Conservation (phyloP, 2,329 filamentous ascomycete species). For the Thelonectria discophora region DNA sequence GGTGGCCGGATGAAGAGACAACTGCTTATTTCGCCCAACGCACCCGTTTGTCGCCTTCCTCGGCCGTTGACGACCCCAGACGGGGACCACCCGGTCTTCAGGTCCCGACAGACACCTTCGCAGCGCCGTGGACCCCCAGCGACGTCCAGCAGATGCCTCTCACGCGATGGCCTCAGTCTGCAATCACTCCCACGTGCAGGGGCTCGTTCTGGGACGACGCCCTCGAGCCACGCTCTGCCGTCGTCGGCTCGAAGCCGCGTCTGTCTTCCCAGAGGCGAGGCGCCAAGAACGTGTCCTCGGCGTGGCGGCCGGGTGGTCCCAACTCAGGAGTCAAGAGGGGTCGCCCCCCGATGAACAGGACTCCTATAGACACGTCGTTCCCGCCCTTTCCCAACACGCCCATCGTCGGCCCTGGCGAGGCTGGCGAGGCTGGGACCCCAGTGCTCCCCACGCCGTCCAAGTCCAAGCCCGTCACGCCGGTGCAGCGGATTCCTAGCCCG, state of each 20-base stretch:
- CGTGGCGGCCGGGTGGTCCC: slow-evolving; percentile 77
- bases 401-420: slow-evolving; percentile 23
- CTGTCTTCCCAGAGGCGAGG: slow-evolving; percentile 69
- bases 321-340: slow-evolving; percentile 77
- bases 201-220: slow-evolving; percentile 64
- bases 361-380: slow-evolving; percentile 62
- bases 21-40: slow-evolving; percentile 64
- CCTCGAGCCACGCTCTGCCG: slow-evolving; percentile 74
- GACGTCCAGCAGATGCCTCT: slow-evolving; percentile 65
- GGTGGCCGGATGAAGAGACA: slow-evolving; percentile 68
- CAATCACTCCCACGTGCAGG: slow-evolving; percentile 72
- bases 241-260: slow-evolving; percentile 71
- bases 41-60: slow-evolving; percentile 66
- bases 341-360: slow-evolving; percentile 75
- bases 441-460: slow-evolving; percentile 19
- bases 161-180: slow-evolving; percentile 79
- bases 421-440: slow-evolving; percentile 24
- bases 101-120: slow-evolving; percentile 53
- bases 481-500: slow-evolving; percentile 10
- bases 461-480: not conserved
- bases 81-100: slow-evolving; percentile 53
- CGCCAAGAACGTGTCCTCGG: slow-evolving; percentile 85
- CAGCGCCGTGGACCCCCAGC: slow-evolving; percentile 47
- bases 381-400: slow-evolving; percentile 28
- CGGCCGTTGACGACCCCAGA: slow-evolving; percentile 51